Evolutionary conservation across 352 stramenopile species (phyloP), one percentile per base, ranked within the genome.

Genomic region (Pythium folliculosum): DNA sequence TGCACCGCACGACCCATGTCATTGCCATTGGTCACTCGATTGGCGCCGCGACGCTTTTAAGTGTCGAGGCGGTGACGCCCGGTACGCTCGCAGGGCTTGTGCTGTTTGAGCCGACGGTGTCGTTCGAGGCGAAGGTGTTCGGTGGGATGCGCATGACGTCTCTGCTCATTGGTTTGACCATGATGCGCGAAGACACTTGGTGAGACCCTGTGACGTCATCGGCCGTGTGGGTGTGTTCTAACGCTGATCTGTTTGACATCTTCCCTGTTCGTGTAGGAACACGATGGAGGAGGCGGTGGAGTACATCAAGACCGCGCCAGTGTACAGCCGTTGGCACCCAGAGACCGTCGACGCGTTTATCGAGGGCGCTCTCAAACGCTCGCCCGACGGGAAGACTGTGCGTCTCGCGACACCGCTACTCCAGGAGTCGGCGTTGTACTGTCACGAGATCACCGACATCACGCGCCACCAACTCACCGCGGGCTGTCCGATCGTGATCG

Each of bases 341-440:
- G 63, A 70, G 48, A 45, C 19, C 16, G 0, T 65, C 2, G 49
- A 23, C 0, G 63, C 55, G 30, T 70, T 65, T 22, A n/a, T 70
- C 35, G 16, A 56, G 3, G 38, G 49, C 8, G 63, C 23, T 0
- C 12, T 70, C 23, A 27, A 45, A 5, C 23, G 17, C 17, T 54
- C 19, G 0, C 14, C 21, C 13, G 38, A 66, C 19, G 56, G 49
- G 2, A 54, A 12, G 16, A n/a, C 2, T 0, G 47, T 60, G 40
- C 52, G 44, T 0, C 51, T 71, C 1, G 65, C 65, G 23, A 49
- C 54, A 21, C 50, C 65, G 23, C 51, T 62, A 8, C 37, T 63
- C 6, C 65, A 71, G 8, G 65, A 71, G 30, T 43, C 58, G 6
- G 37, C 58, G 22, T 22, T 71, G 14, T 71, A 71, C 51, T 70